Base-by-base conservation (phyloP, 192 early-diverging fungal genomes). In the Backusella tarrabulga region DNA sequence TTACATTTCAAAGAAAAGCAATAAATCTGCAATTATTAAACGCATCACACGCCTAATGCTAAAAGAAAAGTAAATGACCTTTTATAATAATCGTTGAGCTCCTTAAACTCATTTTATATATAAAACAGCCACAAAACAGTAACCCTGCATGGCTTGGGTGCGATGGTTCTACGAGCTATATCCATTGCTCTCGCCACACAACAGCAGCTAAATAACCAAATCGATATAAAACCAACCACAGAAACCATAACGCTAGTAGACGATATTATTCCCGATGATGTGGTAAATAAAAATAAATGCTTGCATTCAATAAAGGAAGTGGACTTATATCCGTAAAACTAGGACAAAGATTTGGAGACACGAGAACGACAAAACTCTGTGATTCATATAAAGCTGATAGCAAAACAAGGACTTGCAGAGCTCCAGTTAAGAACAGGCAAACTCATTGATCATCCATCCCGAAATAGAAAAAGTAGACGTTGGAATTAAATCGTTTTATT, bases 141-240 rank as follows among this genome's bases (percentile, higher is more conserved):
- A 6, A 90, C 88, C 6, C 86, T 96, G 29, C 95, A 95, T 73
- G 95, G 91, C 23, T 87, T 96, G 50, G 94, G 95, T 34, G 91
- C 92, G 19, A 90, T 92, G 19, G 91, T 95, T 17, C 86, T 86
- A 23, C 86, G 86, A 26, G 91, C 94, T 0, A 88, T 95, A 46
- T 80, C 85, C 41, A 85, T 95, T 23, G 91, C 94, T 15, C 80
- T 92, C 75, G 83, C 85, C 3, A 75, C 92, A 54, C 88, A 91
- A 68, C 82, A 80, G n/a, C 81, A 87, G 12, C 81, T 90, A 38
- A 83, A 84, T n/a, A 81, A 86, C 67, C 88, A 92, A 80, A 84
- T 90, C 29, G 79, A 83, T 46, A 86, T 89, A 72, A 88, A 92
- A 21, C 85, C 90, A 26, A 88, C 87, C 1, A 95, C 93, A 17